Conservation (phyloP, 371 early-diverging fungal genomes). For the Mortierella sp. region DNA sequence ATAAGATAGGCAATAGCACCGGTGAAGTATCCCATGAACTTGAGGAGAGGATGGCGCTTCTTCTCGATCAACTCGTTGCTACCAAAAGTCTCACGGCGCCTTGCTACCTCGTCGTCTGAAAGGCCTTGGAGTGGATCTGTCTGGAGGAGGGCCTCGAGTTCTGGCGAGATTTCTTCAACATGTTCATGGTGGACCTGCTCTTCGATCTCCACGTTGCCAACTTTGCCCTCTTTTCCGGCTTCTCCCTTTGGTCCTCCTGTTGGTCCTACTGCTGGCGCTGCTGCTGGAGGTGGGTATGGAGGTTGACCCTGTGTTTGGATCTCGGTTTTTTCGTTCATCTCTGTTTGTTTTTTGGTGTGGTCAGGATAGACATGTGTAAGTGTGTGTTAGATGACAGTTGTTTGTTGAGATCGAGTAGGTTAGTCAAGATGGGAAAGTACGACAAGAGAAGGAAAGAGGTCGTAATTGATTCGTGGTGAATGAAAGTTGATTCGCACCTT, state of each 20-base stretch:
- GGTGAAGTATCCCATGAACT: conserved; percentile 91
- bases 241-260: background rate
- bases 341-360: background rate
- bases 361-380: background rate
- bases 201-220: conserved; percentile 57
- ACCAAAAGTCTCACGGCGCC: conserved; percentile 79
- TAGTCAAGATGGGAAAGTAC: too few species aligned
- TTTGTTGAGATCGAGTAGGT: background rate
- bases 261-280: background rate
- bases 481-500: background rate
- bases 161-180: conserved; percentile 78
- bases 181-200: conserved; percentile 77
- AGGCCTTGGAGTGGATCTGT: conserved; percentile 79
- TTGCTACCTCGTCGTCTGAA: conserved; percentile 66
- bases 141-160: conserved; percentile 77
- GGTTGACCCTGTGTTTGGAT: conserved; percentile 25
- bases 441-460: background rate
- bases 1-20: conserved; percentile 93
- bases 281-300: background rate
- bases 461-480: background rate
- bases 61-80: conserved; percentile 85
- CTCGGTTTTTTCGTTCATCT: conserved; percentile 46
- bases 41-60: conserved; percentile 85
- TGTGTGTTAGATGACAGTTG: background rate
- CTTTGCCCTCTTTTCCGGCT: conserved; percentile 21